phyloP scores from a whole-genome alignment of 75 land plant genomes.

The Isoetes taiwanensis region DNA sequence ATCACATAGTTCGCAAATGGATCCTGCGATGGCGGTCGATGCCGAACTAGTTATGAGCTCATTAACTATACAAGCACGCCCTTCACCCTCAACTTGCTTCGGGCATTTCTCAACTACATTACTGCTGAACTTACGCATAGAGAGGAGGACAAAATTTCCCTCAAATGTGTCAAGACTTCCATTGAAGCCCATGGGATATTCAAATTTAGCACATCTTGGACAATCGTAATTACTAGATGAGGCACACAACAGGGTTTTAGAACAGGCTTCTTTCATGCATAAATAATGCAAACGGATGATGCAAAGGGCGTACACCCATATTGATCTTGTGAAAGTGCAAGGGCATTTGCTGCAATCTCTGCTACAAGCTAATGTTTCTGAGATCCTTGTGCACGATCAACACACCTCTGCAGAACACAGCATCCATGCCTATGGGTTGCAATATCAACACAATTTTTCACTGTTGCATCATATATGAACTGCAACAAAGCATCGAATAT shows the following conservation, averaged over 20 bases:
- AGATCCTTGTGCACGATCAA: slow-evolving; percentile 20
- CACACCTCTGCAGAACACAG: slow-evolving; percentile 36
- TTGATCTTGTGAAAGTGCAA: slow-evolving; percentile 39
- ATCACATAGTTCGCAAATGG: slow-evolving; percentile 80
- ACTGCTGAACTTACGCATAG: slow-evolving; percentile 69
- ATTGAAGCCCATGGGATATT: slow-evolving; percentile 32
- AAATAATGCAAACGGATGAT: no score
- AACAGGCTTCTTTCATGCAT: no score
- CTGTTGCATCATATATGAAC: slow-evolving; percentile 44
- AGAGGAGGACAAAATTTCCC: slow-evolving; percentile 39
- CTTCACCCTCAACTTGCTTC: slow-evolving; percentile 30
- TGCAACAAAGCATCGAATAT: slow-evolving; percentile 18
- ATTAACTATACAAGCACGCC: slow-evolving; percentile 29
- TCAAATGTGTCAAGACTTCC: slow-evolving; percentile 39
- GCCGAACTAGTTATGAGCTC: slow-evolving; percentile 34
- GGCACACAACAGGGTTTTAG: neutral
- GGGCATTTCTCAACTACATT: slow-evolving; percentile 84
- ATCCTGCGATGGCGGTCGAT: slow-evolving; percentile 50
- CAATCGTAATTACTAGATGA: slow-evolving; percentile 59
- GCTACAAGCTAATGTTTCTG: slow-evolving; percentile 22
- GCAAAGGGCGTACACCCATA: slow-evolving; percentile 39
- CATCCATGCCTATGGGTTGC: slow-evolving; percentile 40
- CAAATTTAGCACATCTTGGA: slow-evolving; percentile 48
- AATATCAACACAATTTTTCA: slow-evolving; percentile 39
- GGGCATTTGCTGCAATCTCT: slow-evolving; percentile 35